Percentiles rank a stretch among this genome's conserved stretches.
phyloP scores from a whole-genome alignment of 73 alveolate genomes.

The Paramecium octaurelia region DNA sequence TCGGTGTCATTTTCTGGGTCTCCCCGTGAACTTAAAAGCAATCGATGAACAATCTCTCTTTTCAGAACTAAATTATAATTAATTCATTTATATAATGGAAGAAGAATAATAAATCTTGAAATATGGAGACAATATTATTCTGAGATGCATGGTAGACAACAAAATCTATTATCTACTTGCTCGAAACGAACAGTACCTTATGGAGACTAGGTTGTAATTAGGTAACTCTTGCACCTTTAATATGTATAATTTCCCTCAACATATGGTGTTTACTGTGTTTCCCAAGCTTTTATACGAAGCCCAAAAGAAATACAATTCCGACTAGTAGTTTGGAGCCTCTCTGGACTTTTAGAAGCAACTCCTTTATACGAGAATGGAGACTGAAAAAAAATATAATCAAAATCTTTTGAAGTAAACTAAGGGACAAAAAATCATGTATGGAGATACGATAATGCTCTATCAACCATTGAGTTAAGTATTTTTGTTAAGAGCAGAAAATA shows the following conservation, averaged over 20 bases:
- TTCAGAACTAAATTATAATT: neutral
- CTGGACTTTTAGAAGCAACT: neutral
- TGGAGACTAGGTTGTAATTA: neutral
- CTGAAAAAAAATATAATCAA: conserved; percentile 31
- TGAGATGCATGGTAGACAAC: neutral
- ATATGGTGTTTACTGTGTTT: neutral
- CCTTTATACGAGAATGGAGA: conserved; percentile 14
- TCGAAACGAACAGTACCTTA: neutral
- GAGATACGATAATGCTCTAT: conserved; percentile 40
- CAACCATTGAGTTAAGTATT: neutral
- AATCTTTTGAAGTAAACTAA: neutral
- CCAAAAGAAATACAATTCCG: neutral
- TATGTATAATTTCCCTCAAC: conserved; percentile 32
- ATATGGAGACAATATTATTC: conserved; percentile 26
- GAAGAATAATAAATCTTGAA: neutral
- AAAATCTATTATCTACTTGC: neutral
- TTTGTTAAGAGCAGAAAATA: neutral
- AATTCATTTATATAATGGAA: neutral
- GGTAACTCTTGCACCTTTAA: neutral
- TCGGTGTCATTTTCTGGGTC: too few species aligned
- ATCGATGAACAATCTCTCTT: neutral
- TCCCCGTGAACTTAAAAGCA: neutral
- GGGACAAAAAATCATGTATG: neutral
- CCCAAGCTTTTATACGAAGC: conserved; percentile 41
- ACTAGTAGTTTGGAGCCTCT: neutral